Evolutionary conservation across 768 basidiomycete genomes (phyloP), one percentile per base, ranked within the genome.

Genomic region (Mycena rebaudengoi): DNA sequence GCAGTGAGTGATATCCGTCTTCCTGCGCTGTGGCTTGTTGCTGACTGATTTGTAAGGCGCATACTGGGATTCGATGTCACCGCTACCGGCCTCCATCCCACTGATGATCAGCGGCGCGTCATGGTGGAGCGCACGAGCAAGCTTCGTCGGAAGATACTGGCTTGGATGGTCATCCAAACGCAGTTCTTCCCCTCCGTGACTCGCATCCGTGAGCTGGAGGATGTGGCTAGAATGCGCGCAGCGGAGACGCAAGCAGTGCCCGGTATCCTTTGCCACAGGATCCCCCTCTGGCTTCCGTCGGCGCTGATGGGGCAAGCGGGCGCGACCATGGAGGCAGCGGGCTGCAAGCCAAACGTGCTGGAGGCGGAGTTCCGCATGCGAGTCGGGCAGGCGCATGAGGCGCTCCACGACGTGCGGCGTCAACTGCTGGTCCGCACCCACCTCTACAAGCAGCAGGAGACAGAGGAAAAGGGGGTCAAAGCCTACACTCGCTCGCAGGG

Each of bases 291-390:
- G 35, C 3, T 51, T 10, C 32, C 50, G 2, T 46, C 45, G 7
- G 25, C 7, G 2, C 26, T 46, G 50, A 37, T 33, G 35, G 10
- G 32, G 16, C 54, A 72, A 1, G 67, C 12, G 13, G 62, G 2
- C n/a, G n/a, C n/a, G 69, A 62, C 0, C 72, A 74, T 41, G 73
- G 72, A 3, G 49, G 66, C 23, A 71, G 74, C 37, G 50, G 69
- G 1, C 65, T 75, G 2, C 67, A 64, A 8, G 39, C 29, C 0
- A 30, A 75, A 8, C 57, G 68, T 46, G 1, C 56, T 51, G 21
- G 62, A 71, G 13, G 53, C 74, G 10, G 71, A 70, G 35, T 55
- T 67, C 3, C 64, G 70, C 10, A 23, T 46, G 53, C 67, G 3
- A 54, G 62, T 41, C 52, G 72, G 18, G 54, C 64, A 7, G 69